Base-by-base conservation (phyloP, 768 basidiomycete species). In the Amylocystis lapponica region DNA sequence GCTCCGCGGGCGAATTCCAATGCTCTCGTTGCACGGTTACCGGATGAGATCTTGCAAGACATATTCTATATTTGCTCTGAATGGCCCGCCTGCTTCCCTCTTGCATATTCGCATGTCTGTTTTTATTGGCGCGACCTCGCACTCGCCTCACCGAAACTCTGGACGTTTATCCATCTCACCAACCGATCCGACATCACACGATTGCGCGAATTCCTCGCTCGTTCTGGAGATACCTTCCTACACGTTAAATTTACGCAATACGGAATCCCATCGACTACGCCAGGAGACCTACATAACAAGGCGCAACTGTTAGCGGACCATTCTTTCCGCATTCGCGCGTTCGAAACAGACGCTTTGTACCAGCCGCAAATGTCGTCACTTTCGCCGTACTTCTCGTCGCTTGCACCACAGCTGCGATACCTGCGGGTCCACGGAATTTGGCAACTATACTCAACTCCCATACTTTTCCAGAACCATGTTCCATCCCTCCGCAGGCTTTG, bases 21-120 rank as follows among this genome's bases (percentile, higher is more conserved):
- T n/a, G n/a, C 39, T 5, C 39, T 29, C 16, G 31, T 42, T 25
- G 5, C 41, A 7, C 20, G 21, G 10, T 21, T 42, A 14, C 41
- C 41, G 20, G 41, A 42, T 32, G 41, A 42, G 20, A 29, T 42
- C 7, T 19, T 42, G 21, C 41, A 42, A 14, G 16, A 21, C 3
- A 42, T 42, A 11, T 42, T 42, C 32, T 21, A 20, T 21, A 5
- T 23, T 5, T 6, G 12, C 16, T 14, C 20, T 12, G 41, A 32
- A 42, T 7, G 12, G 19, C 34, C 29, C n/a, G 14, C 22, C 9
- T 12, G 16, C 29, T 29, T 5, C n/a, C 5, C 3, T n/a, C 19
- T 17, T 9, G 23, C 35, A 17, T 5, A n/a, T n/a, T 42, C 41
- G 13, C 41, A 34, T 29, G 41, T 42, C 22, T 42, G 41, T 26